Evolutionary conservation across 2,329 filamentous ascomycete species (phyloP).

Genomic region (Penicillium sp.): DNA sequence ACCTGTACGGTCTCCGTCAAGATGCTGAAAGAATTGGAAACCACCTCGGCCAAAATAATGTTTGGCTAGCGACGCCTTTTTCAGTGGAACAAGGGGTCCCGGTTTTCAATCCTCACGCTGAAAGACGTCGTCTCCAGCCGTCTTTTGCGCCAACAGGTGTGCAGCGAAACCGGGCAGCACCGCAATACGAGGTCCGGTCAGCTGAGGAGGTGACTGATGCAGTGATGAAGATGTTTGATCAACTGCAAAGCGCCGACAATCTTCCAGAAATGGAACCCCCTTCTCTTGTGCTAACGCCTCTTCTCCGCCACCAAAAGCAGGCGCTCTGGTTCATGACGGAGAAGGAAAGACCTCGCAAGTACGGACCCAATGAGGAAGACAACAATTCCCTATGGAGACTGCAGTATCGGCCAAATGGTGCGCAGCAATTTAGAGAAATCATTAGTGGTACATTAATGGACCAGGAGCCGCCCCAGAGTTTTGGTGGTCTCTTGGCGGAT

Average conservation of each 20-base stretch:
- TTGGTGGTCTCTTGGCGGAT: conserved; percentile 77
- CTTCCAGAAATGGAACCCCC: conserved; percentile 75
- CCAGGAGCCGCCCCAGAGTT: conserved; percentile 66
- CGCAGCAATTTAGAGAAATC: conserved; percentile 75
- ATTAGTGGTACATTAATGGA: conserved; percentile 74
- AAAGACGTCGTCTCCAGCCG: conserved; percentile 52
- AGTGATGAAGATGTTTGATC: conserved; percentile 86
- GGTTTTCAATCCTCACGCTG: conserved; percentile 76
- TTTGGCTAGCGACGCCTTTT: conserved; percentile 70
- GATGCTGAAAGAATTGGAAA: conserved; percentile 69
- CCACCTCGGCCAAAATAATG: conserved; percentile 67
- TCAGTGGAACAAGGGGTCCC: conserved; percentile 70
- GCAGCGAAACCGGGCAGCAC: conserved; percentile 29
- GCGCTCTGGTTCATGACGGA: conserved; percentile 83
- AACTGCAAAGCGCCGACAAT: conserved; percentile 74
- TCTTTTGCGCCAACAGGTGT: conserved; percentile 27
- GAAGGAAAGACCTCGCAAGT: conserved; percentile 71
- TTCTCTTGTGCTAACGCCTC: conserved; percentile 63
- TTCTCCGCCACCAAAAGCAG: conserved; percentile 88
- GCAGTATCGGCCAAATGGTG: conserved; percentile 60
- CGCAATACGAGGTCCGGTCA: conserved; percentile 61
- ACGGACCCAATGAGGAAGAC: conserved; percentile 62
- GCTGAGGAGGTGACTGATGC: conserved; percentile 86
- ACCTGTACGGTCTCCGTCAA: conserved; percentile 77
- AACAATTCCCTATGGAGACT: conserved; percentile 80